Base-by-base conservation (phyloP, 169 alveolate species). In the Eimeria brunetti region DNA sequence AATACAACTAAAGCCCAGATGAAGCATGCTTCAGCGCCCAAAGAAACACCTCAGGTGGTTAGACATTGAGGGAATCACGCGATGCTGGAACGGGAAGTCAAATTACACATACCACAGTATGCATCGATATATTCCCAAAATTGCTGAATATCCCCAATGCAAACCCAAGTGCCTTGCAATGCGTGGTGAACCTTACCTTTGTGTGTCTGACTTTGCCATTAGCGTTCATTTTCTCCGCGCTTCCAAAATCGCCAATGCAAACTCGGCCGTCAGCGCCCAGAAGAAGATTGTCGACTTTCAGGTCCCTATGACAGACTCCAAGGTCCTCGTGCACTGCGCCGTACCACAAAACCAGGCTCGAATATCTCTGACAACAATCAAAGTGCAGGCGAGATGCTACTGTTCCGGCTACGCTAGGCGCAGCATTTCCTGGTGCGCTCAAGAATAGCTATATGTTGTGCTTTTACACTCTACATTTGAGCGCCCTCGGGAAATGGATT, bases 261-360 rank as follows among this genome's bases (percentile, higher is more conserved):
- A 95, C 96, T 18, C 85, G 53, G 51, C 96, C 96, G 33, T 95
- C 94, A 30, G 89, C 93, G 22, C 91, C 93, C 93, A 95, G 64
- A 24, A 95, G 86, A 38, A 95, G 84, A 53, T 95, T 95, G 89
- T 95, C 94, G 14, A 94, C 95, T 84, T 95, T 95, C n/a, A 95
- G 46, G 62, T 95, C 96, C 60, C 96, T 84, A 86, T 95, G 96
- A 38, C 86, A 94, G 16, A 88, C 44, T 24, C 88, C 89, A 58
- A 94, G 81, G 36, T 88, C 88, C 38, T 95, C 95, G 78, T 95
- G 96, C 95, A 95, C 96, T 95, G 95, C 58, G 53, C 46, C 36
- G 20, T 24, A 22, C 81, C 81, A n/a, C 67, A 46, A 71, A 33
- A 36, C 24, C 73, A 44, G 51, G 14, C 1, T 49, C 24, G 22